Evolutionary conservation across 768 basidiomycete species (phyloP), one percentile per base, ranked within the genome.

Genomic region (Pleurotus salmoneostramineus): DNA sequence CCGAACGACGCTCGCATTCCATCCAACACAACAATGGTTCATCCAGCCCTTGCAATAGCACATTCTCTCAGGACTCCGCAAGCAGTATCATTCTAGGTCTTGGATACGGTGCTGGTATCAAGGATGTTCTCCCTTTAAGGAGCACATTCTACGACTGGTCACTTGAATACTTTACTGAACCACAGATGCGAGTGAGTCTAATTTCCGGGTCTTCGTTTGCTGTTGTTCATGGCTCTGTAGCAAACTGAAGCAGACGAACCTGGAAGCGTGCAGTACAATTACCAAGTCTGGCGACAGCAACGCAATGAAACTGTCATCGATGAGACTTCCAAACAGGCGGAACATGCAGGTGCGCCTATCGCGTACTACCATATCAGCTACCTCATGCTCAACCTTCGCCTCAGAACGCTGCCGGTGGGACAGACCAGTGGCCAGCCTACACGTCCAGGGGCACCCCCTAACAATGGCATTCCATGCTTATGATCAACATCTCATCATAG

Each of bases 141-240:
- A 95, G 93, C 67, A 79, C 83, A 6, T 96, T 92, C 74, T 99
- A 89, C 67, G 96, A 98, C 66, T 98, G 94, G 92, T 94, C 94
- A 59, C 83, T 85, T 65, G 95, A 98, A 68, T 98, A 98, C 69
- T 99, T 98, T 76, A 94, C 90, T 61, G 95, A 98, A 69, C 94
- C 96, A 3, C 97, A 99, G 71, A 98, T 99, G 96, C 88, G 93
- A 79, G 95, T 96, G 68, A 65, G 85, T 64, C 11, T 58, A 51
- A 34, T 36, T 43, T 7, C 11, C 36, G 12, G 48, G 56, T 11
- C 49, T 43, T 2, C 42, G 12, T 11, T 45, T 35, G 6, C 31
- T 44, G 45, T 32, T 55, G 6, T 21, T 34, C 65, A 54, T 59
- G 67, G 59, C 59, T 63, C 34, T 52, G 2, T 64, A 95, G 95